Percentiles rank a stretch among this genome's conserved stretches.
Evolutionary conservation across 2,329 filamentous ascomycete species (phyloP).

Genomic region (Cladosporium sp.): DNA sequence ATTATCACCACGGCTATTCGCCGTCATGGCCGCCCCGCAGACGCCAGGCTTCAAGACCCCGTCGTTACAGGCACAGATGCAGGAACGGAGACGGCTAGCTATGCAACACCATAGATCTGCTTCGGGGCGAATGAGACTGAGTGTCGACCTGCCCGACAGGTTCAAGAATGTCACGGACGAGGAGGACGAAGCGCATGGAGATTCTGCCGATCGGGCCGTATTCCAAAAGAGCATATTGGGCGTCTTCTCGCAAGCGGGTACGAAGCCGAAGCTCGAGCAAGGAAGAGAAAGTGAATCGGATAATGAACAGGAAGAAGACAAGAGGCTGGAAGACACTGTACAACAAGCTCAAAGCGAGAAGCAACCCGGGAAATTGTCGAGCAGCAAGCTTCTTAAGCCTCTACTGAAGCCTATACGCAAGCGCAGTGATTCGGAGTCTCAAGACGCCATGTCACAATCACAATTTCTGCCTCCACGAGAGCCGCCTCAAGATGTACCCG

Average conservation of each 20-base stretch:
- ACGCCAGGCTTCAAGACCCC: background rate
- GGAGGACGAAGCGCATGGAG: slow-evolving; percentile 54
- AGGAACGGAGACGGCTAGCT: background rate
- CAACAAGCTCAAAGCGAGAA: slow-evolving; percentile 20
- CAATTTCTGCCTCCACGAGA: slow-evolving; percentile 26
- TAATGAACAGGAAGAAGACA: slow-evolving; percentile 18
- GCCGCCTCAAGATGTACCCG: slow-evolving; percentile 13
- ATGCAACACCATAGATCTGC: background rate
- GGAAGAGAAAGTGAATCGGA: slow-evolving; percentile 61
- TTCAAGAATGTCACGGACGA: slow-evolving; percentile 25
- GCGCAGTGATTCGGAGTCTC: slow-evolving; percentile 28
- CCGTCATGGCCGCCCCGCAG: slow-evolving; percentile 3
- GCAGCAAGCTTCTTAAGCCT: slow-evolving; percentile 62
- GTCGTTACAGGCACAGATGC: background rate
- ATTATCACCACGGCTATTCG: background rate
- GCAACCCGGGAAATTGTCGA: slow-evolving; percentile 60
- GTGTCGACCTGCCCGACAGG: slow-evolving; percentile 22
- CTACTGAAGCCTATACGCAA: slow-evolving; percentile 53
- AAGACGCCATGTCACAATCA: slow-evolving; percentile 30
- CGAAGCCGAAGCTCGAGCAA: slow-evolving; percentile 75
- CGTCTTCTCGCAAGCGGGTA: slow-evolving; percentile 82
- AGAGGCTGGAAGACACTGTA: slow-evolving; percentile 8
- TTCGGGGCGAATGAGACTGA: background rate
- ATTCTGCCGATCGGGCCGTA: slow-evolving; percentile 51
- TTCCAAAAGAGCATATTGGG: slow-evolving; percentile 96